Evolutionary conservation across 139 green algal species (phyloP).

Genomic region (Micractinium conductrix): DNA sequence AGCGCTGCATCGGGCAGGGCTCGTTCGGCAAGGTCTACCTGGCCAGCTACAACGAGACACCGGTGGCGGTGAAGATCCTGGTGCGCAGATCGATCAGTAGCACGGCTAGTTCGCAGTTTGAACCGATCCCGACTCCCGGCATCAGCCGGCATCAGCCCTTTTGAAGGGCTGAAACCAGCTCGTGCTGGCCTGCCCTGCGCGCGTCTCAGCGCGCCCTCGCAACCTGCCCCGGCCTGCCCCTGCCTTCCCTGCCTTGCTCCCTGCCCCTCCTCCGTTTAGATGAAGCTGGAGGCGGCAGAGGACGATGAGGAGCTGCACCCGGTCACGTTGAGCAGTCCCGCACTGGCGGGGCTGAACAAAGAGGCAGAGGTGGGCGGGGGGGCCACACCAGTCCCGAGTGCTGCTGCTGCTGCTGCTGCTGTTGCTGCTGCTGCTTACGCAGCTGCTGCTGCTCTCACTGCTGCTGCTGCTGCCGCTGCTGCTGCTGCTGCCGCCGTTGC

Average conservation of each 20-base stretch:
- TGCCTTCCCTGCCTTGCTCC: too few species aligned
- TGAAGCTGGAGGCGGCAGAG: not conserved
- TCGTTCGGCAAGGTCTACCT: constrained; percentile 15
- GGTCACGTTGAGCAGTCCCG: not conserved
- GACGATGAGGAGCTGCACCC: not conserved
- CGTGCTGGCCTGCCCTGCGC: not conserved
- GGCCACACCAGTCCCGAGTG: not conserved
- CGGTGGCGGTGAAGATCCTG: constrained; percentile 17
- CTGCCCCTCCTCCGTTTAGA: not conserved
- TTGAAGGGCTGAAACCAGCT: not conserved
- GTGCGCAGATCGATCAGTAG: not conserved
- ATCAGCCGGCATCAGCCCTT: not conserved
- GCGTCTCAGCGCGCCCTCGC: too few species aligned
- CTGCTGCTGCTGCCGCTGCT: too few species aligned
- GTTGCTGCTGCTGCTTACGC: too few species aligned
- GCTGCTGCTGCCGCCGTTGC: too few species aligned
- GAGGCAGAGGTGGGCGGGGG: not conserved
- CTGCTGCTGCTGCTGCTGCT: too few species aligned
- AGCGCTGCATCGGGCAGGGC: constrained; percentile 1
- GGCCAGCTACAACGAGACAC: not conserved
- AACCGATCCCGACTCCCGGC: not conserved
- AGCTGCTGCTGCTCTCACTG: too few species aligned
- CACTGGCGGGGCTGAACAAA: not conserved
- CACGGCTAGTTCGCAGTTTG: not conserved
- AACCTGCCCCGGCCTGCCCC: too few species aligned